Conservation (phyloP, 2,329 filamentous ascomycete species). For the Colletotrichum sublineola region DNA sequence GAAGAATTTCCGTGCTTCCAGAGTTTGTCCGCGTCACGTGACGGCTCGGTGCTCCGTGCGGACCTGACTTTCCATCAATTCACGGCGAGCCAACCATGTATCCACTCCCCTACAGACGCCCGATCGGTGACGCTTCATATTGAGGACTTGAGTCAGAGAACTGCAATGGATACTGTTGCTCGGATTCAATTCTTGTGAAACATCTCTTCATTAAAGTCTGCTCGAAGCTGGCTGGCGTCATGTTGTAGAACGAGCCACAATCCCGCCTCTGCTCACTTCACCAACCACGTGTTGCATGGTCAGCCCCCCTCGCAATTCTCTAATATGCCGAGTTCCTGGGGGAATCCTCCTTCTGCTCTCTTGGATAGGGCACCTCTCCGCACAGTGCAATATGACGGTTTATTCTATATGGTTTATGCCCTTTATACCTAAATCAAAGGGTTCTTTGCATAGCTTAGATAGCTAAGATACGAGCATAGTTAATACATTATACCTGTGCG, state of each 20-base stretch:
- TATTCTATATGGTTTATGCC: too few relatives aligned
- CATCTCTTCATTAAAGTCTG: background rate
- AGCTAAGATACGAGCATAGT: too few relatives aligned
- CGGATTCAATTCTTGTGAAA: background rate
- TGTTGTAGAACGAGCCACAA: too few relatives aligned
- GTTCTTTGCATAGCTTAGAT: too few relatives aligned
- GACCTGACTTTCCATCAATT: background rate
- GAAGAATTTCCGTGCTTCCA: constrained; percentile 40
- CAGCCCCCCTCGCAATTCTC: background rate
- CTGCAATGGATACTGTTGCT: background rate
- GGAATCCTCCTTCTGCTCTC: too few relatives aligned
- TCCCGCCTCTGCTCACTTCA: background rate
- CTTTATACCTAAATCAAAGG: too few relatives aligned
- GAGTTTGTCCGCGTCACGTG: constrained; percentile 39
- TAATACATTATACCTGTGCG: too few relatives aligned
- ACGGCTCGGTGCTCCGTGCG: background rate
- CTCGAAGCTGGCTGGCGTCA: too few relatives aligned
- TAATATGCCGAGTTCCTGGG: too few relatives aligned
- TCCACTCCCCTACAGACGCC: background rate
- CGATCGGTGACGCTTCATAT: background rate
- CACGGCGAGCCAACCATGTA: background rate
- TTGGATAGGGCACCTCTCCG: too few relatives aligned
- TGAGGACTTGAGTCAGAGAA: background rate
- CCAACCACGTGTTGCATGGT: background rate
- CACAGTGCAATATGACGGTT: too few relatives aligned